phyloP scores from a whole-genome alignment of 2,329 filamentous ascomycete species.

The Diaporthe sp. region DNA sequence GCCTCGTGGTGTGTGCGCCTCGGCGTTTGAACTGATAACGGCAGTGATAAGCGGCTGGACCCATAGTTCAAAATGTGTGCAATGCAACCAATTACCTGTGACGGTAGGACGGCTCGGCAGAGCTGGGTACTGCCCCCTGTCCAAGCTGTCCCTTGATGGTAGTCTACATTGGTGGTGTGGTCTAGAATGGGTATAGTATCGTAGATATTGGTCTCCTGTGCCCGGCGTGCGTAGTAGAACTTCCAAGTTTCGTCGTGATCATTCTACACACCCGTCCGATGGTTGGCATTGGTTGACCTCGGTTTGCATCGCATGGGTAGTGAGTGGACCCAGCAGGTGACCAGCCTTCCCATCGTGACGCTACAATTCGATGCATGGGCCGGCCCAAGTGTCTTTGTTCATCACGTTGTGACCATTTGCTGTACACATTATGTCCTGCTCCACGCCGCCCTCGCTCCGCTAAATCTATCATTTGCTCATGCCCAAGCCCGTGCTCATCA shows the following conservation, averaged over 20 bases:
- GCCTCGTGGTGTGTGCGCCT: constrained; percentile 1
- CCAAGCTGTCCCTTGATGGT: constrained; percentile 20
- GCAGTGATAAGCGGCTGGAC: constrained; percentile 10
- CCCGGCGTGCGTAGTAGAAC: not conserved
- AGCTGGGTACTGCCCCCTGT: not conserved
- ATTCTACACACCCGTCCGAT: not conserved
- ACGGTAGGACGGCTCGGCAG: constrained; percentile 18
- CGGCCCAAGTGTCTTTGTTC: not conserved
- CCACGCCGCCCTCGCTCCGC: not conserved
- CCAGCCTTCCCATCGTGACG: not conserved
- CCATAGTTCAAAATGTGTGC: not conserved
- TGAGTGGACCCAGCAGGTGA: not conserved
- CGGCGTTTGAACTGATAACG: constrained; percentile 19
- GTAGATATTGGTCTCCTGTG: no score
- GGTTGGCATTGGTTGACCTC: not conserved
- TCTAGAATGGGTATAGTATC: not conserved
- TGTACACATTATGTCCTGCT: constrained; percentile 8
- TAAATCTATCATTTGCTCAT: constrained; percentile 1
- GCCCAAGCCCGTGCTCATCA: not conserved
- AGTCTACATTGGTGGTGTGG: not conserved
- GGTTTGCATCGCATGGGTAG: not conserved
- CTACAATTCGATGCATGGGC: not conserved
- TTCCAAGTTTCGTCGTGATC: not conserved
- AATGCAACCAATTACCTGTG: not conserved
- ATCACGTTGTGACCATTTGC: not conserved